Evolutionary conservation across 2,329 filamentous ascomycete genomes (phyloP), one percentile per base, ranked within the genome.

Genomic region (Clonostachys sp.): DNA sequence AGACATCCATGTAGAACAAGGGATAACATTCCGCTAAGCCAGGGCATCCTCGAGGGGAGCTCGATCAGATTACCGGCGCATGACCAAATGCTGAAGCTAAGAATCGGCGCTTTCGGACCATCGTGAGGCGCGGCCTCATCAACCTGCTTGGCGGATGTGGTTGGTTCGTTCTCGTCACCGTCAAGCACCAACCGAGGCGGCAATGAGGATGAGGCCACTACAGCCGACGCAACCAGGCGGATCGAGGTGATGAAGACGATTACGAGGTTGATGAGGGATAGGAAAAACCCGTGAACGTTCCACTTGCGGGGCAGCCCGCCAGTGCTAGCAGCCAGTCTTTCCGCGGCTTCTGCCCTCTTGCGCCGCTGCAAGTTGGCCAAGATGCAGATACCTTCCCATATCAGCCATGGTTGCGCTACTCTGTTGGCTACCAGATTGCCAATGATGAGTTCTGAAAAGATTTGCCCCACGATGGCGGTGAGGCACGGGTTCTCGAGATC

Each of bases 401-500:
- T 67, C 59, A 96, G 79, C 89, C 89, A 95, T 20, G 89, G 88
- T 67, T 97, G 86, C 55, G 87, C 90, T 39, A 87, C 77, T 63
- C 87, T 95, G 58, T 86, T 87, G 57, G 84, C 83, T 57, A 96
- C 75, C 49, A 87, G 79, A 56, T 89, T 91, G 52, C 89, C 89
- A 53, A 99, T 75, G 52, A 97, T 89, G 63, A 95, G 83, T 66
- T 96, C 91, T 7, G 91, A 89, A 51, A 97, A 77, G 54, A 97
- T 87, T 67, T 96, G 90, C 47, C 84, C 83, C 52, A 96, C 86
- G 51, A 99, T 74, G 35, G 89, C 80, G 48, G 88, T 86, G 58
- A 97, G 74, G 63, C 89, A 95, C 46, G 82, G 82, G 63, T 96
- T 97, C 59, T 92, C 84, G 38, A 97, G 74, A 63, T 97, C 92